Evolutionary conservation across 2,329 filamentous ascomycete species (phyloP).

Genomic region (Furcasterigmium sp.): DNA sequence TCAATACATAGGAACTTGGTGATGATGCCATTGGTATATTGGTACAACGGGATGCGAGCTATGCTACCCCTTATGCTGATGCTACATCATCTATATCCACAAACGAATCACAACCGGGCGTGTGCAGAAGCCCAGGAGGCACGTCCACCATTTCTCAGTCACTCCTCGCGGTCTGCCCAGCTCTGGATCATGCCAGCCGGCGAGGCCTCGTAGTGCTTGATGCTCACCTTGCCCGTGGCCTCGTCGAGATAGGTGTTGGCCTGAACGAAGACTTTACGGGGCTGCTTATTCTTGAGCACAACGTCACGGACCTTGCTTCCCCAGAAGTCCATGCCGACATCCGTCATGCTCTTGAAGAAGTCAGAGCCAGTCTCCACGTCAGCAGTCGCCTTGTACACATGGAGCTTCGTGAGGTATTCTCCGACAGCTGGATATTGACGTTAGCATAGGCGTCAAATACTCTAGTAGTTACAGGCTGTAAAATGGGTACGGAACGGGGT

Average conservation of each 20-base stretch:
- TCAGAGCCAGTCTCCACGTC: slow-evolving; percentile 72
- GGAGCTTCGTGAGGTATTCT: slow-evolving; percentile 82
- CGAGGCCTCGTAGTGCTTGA: slow-evolving; percentile 84
- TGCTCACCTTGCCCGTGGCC: slow-evolving; percentile 61
- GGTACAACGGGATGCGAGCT: no score
- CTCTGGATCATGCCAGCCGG: slow-evolving; percentile 79
- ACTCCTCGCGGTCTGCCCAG: slow-evolving; percentile 59
- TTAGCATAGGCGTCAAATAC: slow-evolving; percentile 18
- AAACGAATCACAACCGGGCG: not conserved
- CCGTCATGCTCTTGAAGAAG: slow-evolving; percentile 80
- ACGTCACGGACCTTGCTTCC: slow-evolving; percentile 72
- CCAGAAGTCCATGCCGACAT: slow-evolving; percentile 78
- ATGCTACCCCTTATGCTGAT: no score
- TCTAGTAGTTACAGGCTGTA: no score
- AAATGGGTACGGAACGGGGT: not conserved
- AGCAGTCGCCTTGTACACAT: slow-evolving; percentile 87
- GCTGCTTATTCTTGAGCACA: slow-evolving; percentile 72
- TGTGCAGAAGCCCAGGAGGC: not conserved
- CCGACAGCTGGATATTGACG: slow-evolving; percentile 58
- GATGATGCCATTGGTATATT: no score
- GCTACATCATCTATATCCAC: no score
- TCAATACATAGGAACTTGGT: no score
- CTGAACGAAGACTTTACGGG: slow-evolving; percentile 89
- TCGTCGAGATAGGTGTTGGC: slow-evolving; percentile 76
- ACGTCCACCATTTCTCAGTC: no score